phyloP scores from a whole-genome alignment of 139 green algal genomes.

The Chlorella sp. region DNA sequence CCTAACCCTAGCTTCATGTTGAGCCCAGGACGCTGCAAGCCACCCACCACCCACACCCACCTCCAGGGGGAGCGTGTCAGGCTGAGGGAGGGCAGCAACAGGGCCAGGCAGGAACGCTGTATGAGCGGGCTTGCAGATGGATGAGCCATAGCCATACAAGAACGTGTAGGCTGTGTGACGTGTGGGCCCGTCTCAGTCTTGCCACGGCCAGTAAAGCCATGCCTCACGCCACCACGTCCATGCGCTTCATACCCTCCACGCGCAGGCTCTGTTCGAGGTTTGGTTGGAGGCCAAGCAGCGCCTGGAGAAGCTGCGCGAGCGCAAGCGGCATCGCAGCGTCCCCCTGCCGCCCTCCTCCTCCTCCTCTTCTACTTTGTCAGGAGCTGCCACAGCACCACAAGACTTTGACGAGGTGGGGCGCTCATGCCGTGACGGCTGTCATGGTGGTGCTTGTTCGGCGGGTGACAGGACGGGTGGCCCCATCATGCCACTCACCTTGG shows the following conservation, averaged over 20 bases:
- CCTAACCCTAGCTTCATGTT: too few species aligned
- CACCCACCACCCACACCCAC: too few species aligned
- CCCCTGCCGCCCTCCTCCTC: neutral
- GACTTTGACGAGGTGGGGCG: too few species aligned
- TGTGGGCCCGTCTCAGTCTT: too few species aligned
- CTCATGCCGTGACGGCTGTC: too few species aligned
- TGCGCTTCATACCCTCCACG: neutral
- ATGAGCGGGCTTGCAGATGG: neutral
- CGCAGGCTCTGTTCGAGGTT: constrained; percentile 5
- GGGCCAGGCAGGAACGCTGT: neutral
- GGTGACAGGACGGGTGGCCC: too few species aligned
- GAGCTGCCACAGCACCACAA: neutral
- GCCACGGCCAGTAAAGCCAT: neutral
- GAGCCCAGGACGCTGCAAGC: too few species aligned
- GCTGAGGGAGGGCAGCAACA: neutral
- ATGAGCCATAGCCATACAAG: neutral
- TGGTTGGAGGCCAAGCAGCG: constrained; percentile 1
- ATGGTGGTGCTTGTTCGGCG: too few species aligned
- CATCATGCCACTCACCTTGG: too few species aligned
- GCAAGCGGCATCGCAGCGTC: neutral
- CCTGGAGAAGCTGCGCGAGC: neutral
- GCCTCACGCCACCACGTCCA: neutral
- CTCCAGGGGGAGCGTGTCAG: too few species aligned
- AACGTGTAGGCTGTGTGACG: too few species aligned
- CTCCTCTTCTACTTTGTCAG: neutral